phyloP scores from a whole-genome alignment of 2,329 filamentous ascomycete genomes.

The Scedosporium dehoogii region DNA sequence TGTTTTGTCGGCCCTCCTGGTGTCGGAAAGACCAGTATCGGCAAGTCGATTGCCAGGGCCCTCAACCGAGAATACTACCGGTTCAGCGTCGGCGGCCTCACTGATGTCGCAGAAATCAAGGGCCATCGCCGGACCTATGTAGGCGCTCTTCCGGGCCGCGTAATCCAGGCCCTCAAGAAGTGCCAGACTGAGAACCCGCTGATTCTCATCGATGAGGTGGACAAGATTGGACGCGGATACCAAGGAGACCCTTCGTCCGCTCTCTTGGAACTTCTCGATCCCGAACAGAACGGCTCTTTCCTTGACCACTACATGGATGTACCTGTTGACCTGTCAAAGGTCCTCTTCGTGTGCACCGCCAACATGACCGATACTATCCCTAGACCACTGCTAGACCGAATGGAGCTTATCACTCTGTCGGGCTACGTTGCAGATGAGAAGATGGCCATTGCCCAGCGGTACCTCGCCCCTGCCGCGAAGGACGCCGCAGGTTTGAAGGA shows the following conservation, averaged over 20 bases:
- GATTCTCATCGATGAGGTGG: constrained; percentile 92
- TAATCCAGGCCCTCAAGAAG: constrained; percentile 97
- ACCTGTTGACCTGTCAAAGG: constrained; percentile 92
- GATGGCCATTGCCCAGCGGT: constrained; percentile 93
- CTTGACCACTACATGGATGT: constrained; percentile 98
- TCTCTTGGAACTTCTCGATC: constrained; percentile 84
- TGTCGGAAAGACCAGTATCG: constrained; percentile 97
- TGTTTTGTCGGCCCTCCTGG: constrained; percentile 96
- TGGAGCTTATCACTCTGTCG: constrained; percentile 95
- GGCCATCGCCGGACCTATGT: constrained; percentile 95
- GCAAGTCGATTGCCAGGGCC: constrained; percentile 92
- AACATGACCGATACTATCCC: constrained; percentile 99
- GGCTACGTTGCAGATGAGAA: constrained; percentile 98
- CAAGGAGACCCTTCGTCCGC: constrained; percentile 95
- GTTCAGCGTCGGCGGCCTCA: constrained; percentile 93
- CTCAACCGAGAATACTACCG: constrained; percentile 95
- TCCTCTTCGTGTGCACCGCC: constrained; percentile 95
- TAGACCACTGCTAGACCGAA: constrained; percentile 82
- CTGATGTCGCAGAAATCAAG: constrained; percentile 98
- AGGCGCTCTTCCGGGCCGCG: constrained; percentile 85
- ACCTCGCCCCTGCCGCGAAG: constrained; percentile 88
- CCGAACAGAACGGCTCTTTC: constrained; percentile 96
- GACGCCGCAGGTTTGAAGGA: constrained; percentile 84
- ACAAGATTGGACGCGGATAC: constrained; percentile 95
- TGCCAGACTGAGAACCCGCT: constrained; percentile 97